phyloP scores from a whole-genome alignment of 768 basidiomycete species.

The Russula compacta region DNA sequence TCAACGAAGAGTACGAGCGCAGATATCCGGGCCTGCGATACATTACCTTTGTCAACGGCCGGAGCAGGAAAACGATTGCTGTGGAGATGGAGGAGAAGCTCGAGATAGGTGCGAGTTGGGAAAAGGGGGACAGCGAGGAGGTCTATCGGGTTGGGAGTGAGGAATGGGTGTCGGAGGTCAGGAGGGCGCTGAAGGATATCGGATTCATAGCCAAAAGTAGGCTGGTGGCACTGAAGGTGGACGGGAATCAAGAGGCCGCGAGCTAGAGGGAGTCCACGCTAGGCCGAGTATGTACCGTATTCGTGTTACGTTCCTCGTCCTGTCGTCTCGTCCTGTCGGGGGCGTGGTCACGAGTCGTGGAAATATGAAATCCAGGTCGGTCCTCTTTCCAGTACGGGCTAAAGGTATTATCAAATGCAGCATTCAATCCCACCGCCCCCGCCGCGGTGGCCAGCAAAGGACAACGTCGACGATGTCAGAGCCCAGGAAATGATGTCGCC shows the following conservation, averaged over 20 bases:
- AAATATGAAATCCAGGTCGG: neutral
- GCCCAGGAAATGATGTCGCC: too few relatives aligned
- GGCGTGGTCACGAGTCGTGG: neutral
- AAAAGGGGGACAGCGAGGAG: conserved; percentile 30
- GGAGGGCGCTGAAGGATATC: conserved; percentile 64
- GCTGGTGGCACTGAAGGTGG: conserved; percentile 37
- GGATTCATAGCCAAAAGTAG: conserved; percentile 71
- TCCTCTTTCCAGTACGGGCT: neutral
- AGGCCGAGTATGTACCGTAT: neutral
- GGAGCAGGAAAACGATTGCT: conserved; percentile 59
- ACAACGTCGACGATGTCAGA: too few relatives aligned
- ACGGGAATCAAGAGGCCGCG: conserved; percentile 23
- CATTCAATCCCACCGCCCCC: neutral
- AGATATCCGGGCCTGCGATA: conserved; percentile 71
- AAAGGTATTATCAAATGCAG: neutral
- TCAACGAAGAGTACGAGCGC: conserved; percentile 72
- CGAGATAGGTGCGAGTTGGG: conserved; percentile 37
- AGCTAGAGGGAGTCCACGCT: neutral
- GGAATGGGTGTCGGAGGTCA: conserved; percentile 59
- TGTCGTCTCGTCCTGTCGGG: too few relatives aligned
- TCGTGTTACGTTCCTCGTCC: too few relatives aligned
- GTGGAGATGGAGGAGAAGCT: conserved; percentile 73
- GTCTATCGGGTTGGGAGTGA: conserved; percentile 32
- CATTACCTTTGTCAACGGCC: conserved; percentile 88
- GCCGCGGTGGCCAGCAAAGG: too few relatives aligned